Percentiles rank a stretch among this genome's conserved stretches.
phyloP scores from a whole-genome alignment of 2,329 filamentous ascomycete genomes.

The Colletotrichum sidae region DNA sequence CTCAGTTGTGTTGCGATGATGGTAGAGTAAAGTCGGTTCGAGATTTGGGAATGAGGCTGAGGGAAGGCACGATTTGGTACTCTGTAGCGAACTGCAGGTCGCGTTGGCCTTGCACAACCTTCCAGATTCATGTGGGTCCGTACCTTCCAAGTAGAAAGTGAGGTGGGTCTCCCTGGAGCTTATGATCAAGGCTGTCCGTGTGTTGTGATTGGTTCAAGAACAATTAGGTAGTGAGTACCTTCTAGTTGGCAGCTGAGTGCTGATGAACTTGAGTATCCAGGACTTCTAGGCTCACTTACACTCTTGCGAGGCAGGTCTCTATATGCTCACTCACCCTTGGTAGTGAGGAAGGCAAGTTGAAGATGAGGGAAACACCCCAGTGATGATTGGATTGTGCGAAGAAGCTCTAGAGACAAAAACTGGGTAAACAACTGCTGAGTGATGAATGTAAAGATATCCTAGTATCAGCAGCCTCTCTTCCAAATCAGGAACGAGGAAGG shows the following conservation, averaged over 20 bases:
- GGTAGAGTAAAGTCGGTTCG: conserved; percentile 13
- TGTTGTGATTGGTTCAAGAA: conserved; percentile 17
- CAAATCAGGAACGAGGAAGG: no score
- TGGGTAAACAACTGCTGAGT: no score
- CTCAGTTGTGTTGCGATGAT: conserved; percentile 25
- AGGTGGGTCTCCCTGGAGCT: conserved; percentile 9
- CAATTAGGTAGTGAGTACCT: neutral
- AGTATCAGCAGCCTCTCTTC: no score
- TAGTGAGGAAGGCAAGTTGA: no score
- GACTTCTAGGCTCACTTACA: conserved; percentile 12
- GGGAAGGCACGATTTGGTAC: conserved; percentile 6
- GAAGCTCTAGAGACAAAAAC: no score
- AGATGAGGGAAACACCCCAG: no score
- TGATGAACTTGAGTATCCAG: neutral
- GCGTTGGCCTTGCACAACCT: conserved; percentile 30
- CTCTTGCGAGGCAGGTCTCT: neutral
- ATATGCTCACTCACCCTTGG: no score
- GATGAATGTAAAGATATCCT: no score
- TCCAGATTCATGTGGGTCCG: conserved; percentile 9
- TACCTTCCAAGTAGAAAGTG: neutral
- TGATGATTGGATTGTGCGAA: neutral
- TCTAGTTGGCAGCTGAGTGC: no score
- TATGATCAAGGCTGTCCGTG: neutral
- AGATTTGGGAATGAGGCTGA: conserved; percentile 35
- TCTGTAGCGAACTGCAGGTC: conserved; percentile 19